A percentile compares a stretch with the other conserved stretches of the same genome.
These are phyloP conservation scores for Xylariaceae sp. DNA, from an alignment of 2,329 filamentous ascomycete species.

Conservation along the genomic window DNA sequence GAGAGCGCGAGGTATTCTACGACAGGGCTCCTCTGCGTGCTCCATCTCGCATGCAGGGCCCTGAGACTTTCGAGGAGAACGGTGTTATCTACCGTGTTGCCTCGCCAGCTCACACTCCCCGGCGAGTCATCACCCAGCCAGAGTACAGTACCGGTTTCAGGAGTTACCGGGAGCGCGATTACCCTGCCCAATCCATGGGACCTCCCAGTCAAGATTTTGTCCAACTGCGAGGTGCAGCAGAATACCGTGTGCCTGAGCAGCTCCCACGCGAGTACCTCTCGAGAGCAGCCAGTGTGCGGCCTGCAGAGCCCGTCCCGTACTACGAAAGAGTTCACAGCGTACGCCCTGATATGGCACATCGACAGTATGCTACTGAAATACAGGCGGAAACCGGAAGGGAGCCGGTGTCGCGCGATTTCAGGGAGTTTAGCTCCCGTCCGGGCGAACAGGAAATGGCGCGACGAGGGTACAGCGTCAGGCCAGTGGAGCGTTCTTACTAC, in stretches of 20 bases:
- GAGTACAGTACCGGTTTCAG: slow-evolving; percentile 49
- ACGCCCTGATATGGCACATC: slow-evolving; percentile 32
- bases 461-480: slow-evolving; percentile 33
- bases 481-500: slow-evolving; percentile 38
- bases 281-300: slow-evolving; percentile 52
- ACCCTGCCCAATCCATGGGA: slow-evolving; percentile 42
- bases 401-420: slow-evolving; percentile 17
- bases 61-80: slow-evolving; percentile 42
- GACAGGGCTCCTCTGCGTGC: slow-evolving; percentile 53
- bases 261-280: slow-evolving; percentile 47
- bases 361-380: slow-evolving; percentile 40
- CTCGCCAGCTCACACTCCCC: slow-evolving; percentile 43
- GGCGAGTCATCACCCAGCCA: slow-evolving; percentile 55
- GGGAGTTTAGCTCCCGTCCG: slow-evolving; percentile 27
- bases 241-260: slow-evolving; percentile 37
- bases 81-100: slow-evolving; percentile 41
- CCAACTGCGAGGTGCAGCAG: slow-evolving; percentile 35
- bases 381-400: slow-evolving; percentile 32
- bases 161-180: slow-evolving; percentile 50
- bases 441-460: slow-evolving; percentile 25
- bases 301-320: slow-evolving; percentile 37
- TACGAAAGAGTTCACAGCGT: slow-evolving; percentile 38
- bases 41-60: slow-evolving; percentile 40
- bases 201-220: slow-evolving; percentile 38
- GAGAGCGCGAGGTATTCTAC: slow-evolving; percentile 54